A percentile compares a stretch with the other conserved stretches of the same genome.
Conservation (phyloP, 1,284 basidiomycete species). For the Ceratobasidium papillatum region DNA sequence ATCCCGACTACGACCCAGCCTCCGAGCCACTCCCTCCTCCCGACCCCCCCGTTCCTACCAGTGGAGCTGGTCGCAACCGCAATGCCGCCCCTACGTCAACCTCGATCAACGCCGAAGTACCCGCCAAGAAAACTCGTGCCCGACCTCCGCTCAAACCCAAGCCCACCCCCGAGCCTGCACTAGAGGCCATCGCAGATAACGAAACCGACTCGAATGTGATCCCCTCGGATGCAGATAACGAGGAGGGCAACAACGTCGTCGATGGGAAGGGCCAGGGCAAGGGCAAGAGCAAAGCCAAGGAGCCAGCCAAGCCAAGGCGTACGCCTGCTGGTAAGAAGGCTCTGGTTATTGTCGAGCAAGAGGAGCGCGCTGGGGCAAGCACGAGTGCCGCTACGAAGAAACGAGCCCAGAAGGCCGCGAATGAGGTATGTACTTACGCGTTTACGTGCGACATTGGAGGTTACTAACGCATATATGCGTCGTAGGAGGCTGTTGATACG, state of each 20-base stretch:
- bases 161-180: neutral
- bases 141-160: neutral
- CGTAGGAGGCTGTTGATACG: too few species aligned
- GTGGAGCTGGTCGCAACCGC: too few species aligned
- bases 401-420: neutral
- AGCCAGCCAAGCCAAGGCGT: neutral
- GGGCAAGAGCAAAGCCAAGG: neutral
- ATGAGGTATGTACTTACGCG: neutral
- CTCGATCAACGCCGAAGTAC: neutral
- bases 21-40: neutral
- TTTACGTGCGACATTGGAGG: neutral
- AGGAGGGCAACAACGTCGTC: neutral
- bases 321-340: neutral
- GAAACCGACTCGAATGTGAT: neutral
- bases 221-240: neutral
- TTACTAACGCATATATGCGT: neutral
- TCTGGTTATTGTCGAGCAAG: neutral
- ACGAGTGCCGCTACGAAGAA: neutral
- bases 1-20: conserved; percentile 14
- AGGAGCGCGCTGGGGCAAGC: neutral
- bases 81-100: too few species aligned
- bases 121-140: neutral
- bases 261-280: neutral
- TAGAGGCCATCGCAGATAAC: neutral
- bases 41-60: neutral